A percentile compares a stretch with the other conserved stretches of the same genome.
Evolutionary conservation across 192 early-diverging fungal species (phyloP).

Genomic region (Coemansia sp.): DNA sequence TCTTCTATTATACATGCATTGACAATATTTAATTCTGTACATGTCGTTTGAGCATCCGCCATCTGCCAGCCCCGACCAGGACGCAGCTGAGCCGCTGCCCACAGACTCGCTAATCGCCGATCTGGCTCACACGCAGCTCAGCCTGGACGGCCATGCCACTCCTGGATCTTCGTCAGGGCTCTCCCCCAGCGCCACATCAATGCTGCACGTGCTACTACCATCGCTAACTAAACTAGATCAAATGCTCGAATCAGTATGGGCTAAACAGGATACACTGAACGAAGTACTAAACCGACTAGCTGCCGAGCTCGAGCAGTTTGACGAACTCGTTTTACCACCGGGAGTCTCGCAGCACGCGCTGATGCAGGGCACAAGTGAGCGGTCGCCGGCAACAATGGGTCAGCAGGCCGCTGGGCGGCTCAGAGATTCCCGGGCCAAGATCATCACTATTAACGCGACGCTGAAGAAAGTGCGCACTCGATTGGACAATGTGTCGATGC

Average conservation of each 20-base stretch:
- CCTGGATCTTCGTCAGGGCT: background rate
- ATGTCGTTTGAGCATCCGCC: background rate
- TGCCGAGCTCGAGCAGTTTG: conserved; percentile 49
- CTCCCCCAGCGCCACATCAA: conserved; percentile 30
- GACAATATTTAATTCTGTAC: background rate
- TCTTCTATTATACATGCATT: background rate
- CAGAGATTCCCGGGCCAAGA: conserved; percentile 28
- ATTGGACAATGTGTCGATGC: conserved; percentile 47
- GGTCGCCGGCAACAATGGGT: conserved; percentile 4
- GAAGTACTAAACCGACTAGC: conserved; percentile 44
- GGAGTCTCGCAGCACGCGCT: background rate
- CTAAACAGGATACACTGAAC: conserved; percentile 41
- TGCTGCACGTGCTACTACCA: conserved; percentile 47
- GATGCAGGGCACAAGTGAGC: background rate
- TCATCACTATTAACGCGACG: conserved; percentile 31
- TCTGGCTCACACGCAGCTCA: background rate
- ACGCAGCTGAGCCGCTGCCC: background rate
- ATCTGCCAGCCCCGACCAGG: background rate
- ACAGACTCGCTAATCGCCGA: background rate
- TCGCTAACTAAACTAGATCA: conserved; percentile 39
- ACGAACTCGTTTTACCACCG: conserved; percentile 35
- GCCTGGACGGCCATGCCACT: background rate
- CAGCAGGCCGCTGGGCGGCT: conserved; percentile 30
- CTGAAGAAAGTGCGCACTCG: conserved; percentile 42
- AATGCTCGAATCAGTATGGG: conserved; percentile 43